These are phyloP conservation scores for Fusarium circinatum DNA, from an alignment of 2,329 filamentous ascomycete genomes.

Conservation along the genomic window DNA sequence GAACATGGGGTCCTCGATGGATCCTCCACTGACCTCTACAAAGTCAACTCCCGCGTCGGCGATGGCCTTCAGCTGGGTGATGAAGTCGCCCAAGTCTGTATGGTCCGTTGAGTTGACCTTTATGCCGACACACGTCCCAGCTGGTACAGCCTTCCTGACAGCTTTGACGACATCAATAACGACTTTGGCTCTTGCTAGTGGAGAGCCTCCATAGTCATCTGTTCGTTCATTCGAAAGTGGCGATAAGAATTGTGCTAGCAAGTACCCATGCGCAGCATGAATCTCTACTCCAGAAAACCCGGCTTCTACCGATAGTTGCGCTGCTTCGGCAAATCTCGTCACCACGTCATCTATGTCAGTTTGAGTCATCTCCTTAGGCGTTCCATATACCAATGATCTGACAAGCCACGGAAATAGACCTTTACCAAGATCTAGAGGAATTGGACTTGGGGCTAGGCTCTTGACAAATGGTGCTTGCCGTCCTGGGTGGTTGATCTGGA, in stretches of 20 bases:
- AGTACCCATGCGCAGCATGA: constrained; percentile 2
- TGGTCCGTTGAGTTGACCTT: constrained; percentile 7
- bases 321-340: background rate
- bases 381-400: background rate
- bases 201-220: background rate
- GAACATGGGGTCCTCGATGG: background rate
- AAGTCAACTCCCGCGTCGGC: background rate
- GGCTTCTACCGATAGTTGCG: background rate
- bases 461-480: background rate
- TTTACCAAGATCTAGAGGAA: background rate
- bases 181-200: background rate
- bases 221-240: background rate
- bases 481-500: background rate
- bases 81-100: background rate
- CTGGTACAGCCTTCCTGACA: background rate
- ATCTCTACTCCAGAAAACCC: background rate
- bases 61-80: background rate
- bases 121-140: background rate
- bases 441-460: background rate
- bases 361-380: background rate
- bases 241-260: background rate
- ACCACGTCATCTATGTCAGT: background rate
- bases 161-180: background rate
- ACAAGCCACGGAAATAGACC: background rate
- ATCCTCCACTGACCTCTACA: constrained; percentile 1